Evolutionary conservation across 1,284 basidiomycete genomes (phyloP).

Genomic region (Papiliotrema fonsecae): DNA sequence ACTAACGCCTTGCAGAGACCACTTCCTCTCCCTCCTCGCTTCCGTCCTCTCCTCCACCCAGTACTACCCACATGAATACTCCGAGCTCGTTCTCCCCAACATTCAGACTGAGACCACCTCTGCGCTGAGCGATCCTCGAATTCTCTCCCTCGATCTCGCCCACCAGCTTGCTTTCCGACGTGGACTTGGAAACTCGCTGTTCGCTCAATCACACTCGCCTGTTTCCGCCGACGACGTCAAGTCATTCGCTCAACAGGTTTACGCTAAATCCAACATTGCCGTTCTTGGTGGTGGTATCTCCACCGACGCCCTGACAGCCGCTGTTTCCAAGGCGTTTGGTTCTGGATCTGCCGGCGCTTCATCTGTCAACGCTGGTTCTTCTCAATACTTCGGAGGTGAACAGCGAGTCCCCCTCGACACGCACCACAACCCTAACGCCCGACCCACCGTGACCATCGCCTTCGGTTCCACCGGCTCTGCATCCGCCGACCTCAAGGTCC

Average conservation of each 20-base stretch:
- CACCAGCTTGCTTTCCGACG: conserved; percentile 84
- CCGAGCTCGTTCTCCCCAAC: conserved; percentile 75
- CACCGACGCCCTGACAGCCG: conserved; percentile 61
- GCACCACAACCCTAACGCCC: conserved; percentile 53
- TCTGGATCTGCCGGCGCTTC: conserved; percentile 43
- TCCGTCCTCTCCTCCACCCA: conserved; percentile 76
- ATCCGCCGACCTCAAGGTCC: conserved; percentile 63
- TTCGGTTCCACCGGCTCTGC: conserved; percentile 65
- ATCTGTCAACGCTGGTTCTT: conserved; percentile 26
- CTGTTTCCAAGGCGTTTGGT: conserved; percentile 67
- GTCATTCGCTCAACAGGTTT: conserved; percentile 64
- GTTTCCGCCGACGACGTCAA: conserved; percentile 65
- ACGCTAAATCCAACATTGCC: conserved; percentile 72
- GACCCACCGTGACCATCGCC: conserved; percentile 74
- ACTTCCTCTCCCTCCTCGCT: conserved; percentile 81
- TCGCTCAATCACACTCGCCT: conserved; percentile 64
- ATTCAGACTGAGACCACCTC: conserved; percentile 65
- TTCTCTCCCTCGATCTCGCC: conserved; percentile 63
- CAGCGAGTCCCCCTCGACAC: conserved; percentile 57
- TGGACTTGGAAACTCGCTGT: conserved; percentile 83
- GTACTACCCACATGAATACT: conserved; percentile 78
- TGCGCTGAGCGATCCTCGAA: conserved; percentile 60
- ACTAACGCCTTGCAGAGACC: conserved; percentile 58
- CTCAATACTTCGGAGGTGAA: conserved; percentile 81
- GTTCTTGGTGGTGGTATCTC: conserved; percentile 82